Base-by-base conservation (phyloP, 148 eudicot species). In the Spergularia marina region DNA sequence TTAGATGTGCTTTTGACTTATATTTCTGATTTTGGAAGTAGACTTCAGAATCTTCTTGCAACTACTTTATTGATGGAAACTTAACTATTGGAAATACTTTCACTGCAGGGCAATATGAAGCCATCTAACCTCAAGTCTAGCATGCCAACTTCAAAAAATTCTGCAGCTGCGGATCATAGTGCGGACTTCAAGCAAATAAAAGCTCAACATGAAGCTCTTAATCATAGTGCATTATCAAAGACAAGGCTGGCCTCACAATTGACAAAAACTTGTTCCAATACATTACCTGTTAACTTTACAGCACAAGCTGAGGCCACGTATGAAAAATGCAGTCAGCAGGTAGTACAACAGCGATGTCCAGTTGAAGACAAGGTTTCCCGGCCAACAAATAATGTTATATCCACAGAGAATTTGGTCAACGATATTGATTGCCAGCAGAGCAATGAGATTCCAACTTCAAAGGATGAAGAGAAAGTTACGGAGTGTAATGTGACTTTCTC, bases 141-240 rank as follows among this genome's bases (percentile, higher is more conserved):
- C 72, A 78, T 75, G 73, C 82, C 74, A 64, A 71, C 70, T 76
- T 62, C 76, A 52, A 72, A 23, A 57, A 79, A 66, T 76, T 40
- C 74, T 47, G 62, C 74, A 67, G 51, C 65, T 70, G 73, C 71
- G 63, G 70, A 76, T 65, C 57, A 77, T 36, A 68, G 15, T 51
- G 59, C 23, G 67, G 87, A 81, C 49, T 72, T 77, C 30, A 82
- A 84, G 74, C 78, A 73, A 55, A 78, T 58, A 62, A 79, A 75
- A 44, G 74, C 65, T 53, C 71, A 51, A 23, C 49, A 47, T 2
- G 76, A 68, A 61, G 62, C 40, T 30, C 69, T 55, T 61, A 56
- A 44, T 61, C 72, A 65, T 36, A 70, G 56, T 55, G 56, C 72
- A 70, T 57, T 47, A 47, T 21, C 70, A 7, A 74, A 62, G 67